phyloP scores from a whole-genome alignment of 352 stramenopile species.

The Pythium chondricola region DNA sequence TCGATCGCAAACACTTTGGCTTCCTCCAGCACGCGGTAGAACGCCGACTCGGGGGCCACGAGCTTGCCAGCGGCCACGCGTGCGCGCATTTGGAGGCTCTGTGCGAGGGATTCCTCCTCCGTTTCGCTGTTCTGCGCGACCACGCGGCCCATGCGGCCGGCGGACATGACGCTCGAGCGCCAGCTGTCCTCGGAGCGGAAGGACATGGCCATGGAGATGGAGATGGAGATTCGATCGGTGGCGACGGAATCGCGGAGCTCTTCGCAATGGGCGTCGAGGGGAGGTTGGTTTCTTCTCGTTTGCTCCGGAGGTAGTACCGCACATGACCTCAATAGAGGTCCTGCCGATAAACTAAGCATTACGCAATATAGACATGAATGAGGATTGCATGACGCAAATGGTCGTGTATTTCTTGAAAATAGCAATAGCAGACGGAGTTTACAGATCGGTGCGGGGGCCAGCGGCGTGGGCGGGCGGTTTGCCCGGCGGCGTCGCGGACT shows the following conservation, averaged over 20 bases:
- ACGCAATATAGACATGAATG: background rate
- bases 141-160: conserved; percentile 15
- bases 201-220: conserved; percentile 5
- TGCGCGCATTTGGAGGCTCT: conserved; percentile 10
- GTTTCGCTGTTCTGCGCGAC: conserved; percentile 19
- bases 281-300: conserved; percentile 11
- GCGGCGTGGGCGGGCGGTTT: conserved; percentile 14
- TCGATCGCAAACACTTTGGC: conserved; percentile 62
- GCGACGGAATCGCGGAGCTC: background rate
- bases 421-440: conserved; percentile 11
- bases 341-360: background rate
- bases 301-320: background rate
- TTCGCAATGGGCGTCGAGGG: too few species aligned
- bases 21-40: conserved; percentile 67
- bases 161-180: conserved; percentile 20
- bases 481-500: too few species aligned
- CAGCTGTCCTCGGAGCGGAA: conserved; percentile 21
- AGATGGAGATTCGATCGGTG: background rate
- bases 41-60: conserved; percentile 34
- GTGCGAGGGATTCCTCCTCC: conserved; percentile 14
- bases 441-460: conserved; percentile 59
- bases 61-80: conserved; percentile 11
- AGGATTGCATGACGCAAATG: background rate
- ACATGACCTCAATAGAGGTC: conserved; percentile 2
- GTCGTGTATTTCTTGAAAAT: background rate